phyloP scores from a whole-genome alignment of 2,329 filamentous ascomycete genomes.

The Cordyceps cicadae region DNA sequence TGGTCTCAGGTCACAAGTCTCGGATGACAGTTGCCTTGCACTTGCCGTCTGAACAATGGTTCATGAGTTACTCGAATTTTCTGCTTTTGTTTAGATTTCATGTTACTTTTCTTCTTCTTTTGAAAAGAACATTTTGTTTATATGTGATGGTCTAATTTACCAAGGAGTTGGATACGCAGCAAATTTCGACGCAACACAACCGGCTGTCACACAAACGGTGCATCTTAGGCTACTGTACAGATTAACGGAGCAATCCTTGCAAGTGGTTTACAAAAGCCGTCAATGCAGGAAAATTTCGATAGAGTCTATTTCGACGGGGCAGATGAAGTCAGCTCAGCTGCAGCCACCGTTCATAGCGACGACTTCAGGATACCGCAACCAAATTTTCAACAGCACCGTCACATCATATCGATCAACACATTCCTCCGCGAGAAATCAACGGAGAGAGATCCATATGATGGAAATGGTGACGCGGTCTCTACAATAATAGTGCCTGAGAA shows the following conservation, averaged over 20 bases:
- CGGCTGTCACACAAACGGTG: no score
- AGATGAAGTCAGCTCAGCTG: background rate
- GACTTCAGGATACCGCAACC: slow-evolving; percentile 1
- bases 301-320: background rate
- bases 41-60: background rate
- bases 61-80: background rate
- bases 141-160: no score
- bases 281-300: background rate
- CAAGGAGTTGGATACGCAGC: background rate
- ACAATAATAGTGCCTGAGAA: background rate
- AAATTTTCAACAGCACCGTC: background rate
- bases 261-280: background rate
- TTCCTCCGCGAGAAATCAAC: no score
- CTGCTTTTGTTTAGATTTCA: background rate
- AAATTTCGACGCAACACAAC: background rate
- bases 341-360: slow-evolving; percentile 10
- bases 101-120: background rate
- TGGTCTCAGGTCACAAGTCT: background rate
- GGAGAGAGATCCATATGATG: background rate
- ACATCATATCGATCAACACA: background rate
- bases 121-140: background rate
- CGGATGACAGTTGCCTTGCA: background rate
- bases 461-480: no score
- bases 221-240: no score
- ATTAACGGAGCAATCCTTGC: background rate